Base-by-base conservation (phyloP, 345 rosid genomes). In the Clausena lansium region DNA sequence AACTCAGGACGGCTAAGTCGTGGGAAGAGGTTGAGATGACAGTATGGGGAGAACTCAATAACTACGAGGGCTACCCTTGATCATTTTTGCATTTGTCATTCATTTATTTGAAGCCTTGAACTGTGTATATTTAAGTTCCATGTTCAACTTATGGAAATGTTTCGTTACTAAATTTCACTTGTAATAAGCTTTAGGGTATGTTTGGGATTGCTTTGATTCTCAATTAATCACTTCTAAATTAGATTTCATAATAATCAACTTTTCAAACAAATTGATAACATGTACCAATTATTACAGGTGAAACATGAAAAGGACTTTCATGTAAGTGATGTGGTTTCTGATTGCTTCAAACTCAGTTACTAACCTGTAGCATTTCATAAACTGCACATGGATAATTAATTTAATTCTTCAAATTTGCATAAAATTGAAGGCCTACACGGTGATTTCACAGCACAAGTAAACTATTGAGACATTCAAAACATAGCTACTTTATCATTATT, bases 21-120 rank as follows among this genome's bases (percentile, higher is more conserved):
- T 94, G 97, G 99, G 95, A 96, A 84, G 97, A 90, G 82, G 87
- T 96, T 68, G 99, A 93, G 86, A 82, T 71, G 52, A 77, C 83
- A 0, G 97, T 91, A 10, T 96, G 98, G 98, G 91, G 92, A 78
- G 90, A 89, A 59, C 84, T 96, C 28, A 93, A 93, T 76, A 79
- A 76, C 62, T 91, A 92, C 80, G 32, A 54, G 38, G 70, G 77
- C 71, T 33, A 60, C 78, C 38, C 50, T 47, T 91, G 73, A 84
- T 79, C 33, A 32, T 54, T 67, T 5, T 52, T 73, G 55, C 28
- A 11, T 74, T 36, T 52, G 19, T 50, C 55, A 50, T 17, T 52
- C 28, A 47, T 28, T 75, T 50, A 64, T 63, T 63, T 14, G 64
- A 13, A n/a, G 28, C 63, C 77, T 69, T 47, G 2, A 54, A 64